Base-by-base conservation (phyloP, 73 alveolate genomes). In the Chromera velia region DNA sequence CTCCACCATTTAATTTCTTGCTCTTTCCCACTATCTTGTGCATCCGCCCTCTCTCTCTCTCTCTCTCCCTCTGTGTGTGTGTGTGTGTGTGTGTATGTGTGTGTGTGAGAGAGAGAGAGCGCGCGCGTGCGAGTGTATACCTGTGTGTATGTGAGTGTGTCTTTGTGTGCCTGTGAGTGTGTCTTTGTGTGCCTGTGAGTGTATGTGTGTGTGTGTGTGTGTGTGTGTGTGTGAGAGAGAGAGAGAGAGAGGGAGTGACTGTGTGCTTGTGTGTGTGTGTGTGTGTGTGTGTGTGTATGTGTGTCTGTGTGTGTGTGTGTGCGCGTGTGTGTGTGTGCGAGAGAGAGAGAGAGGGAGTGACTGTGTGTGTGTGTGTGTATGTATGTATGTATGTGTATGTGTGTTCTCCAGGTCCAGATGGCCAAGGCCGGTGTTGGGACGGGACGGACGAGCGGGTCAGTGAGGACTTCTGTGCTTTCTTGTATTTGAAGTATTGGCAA, bases 291-390 rank as follows among this genome's bases (percentile, higher is more conserved):
- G n/a, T n/a, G n/a, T n/a, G n/a, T n/a, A n/a, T n/a, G n/a, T n/a
- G n/a, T 64, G 72, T 33, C 34, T 64, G 72, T n/a, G 72, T 33
- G 72, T 64, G 72, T 64, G 72, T 33, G 72, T 64, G 72, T n/a
- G 72, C 72, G 72, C 28, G 72, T 64, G 72, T 33, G 72, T 64
- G 72, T 64, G 72, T n/a, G n/a, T n/a, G n/a, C n/a, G n/a, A n/a
- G n/a, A n/a, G n/a, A n/a, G n/a, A n/a, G n/a, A n/a, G n/a, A n/a
- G n/a, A n/a, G n/a, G n/a, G n/a, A n/a, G n/a, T n/a, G n/a, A n/a
- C n/a, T n/a, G n/a, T n/a, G n/a, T 33, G 72, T 27, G 72, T 64
- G 72, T 33, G 72, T 64, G 72, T 64, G 72, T 33, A 33, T 64
- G 72, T 33, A 22, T n/a, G 72, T 64, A 33, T 64, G 72, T n/a